phyloP scores from a whole-genome alignment of 1,284 basidiomycete genomes.

The Pisolithus thermaeus region DNA sequence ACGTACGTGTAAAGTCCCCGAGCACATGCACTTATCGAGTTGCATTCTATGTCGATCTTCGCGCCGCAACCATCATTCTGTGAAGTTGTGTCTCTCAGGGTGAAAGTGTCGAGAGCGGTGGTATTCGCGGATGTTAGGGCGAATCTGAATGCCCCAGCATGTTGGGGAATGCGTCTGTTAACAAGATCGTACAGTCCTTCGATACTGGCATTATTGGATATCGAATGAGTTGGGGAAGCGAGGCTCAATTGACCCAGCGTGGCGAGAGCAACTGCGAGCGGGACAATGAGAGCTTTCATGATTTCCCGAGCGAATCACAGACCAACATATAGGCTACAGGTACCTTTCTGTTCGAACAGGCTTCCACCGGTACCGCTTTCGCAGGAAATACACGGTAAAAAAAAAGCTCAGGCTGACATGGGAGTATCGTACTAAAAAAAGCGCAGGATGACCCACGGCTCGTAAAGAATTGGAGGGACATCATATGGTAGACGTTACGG shows the following conservation, averaged over 20 bases:
- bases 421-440: too few species aligned
- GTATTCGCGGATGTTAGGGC: constrained; percentile 5
- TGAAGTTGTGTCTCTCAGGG: constrained; percentile 16
- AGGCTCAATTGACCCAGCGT: not conserved
- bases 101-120: constrained; percentile 16
- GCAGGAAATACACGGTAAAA: too few species aligned
- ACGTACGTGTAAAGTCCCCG: constrained; percentile 23
- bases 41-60: constrained; percentile 18
- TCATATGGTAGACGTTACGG: constrained; percentile 16
- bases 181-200: constrained; percentile 22
- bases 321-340: too few species aligned
- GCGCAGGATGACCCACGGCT: constrained; percentile 45
- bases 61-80: not conserved
- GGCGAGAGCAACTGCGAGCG: not conserved
- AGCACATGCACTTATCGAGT: constrained; percentile 21
- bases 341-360: too few species aligned
- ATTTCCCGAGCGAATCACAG: not conserved
- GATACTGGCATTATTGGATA: not conserved
- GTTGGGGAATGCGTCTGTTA: constrained; percentile 20
- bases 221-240: not conserved
- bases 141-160: constrained; percentile 19
- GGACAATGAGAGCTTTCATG: constrained; percentile 1
- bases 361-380: too few species aligned
- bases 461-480: constrained; percentile 59
- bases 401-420: too few species aligned